These are phyloP conservation scores for Suillus paluster DNA, from an alignment of 768 basidiomycete genomes.

Conservation along the genomic window DNA sequence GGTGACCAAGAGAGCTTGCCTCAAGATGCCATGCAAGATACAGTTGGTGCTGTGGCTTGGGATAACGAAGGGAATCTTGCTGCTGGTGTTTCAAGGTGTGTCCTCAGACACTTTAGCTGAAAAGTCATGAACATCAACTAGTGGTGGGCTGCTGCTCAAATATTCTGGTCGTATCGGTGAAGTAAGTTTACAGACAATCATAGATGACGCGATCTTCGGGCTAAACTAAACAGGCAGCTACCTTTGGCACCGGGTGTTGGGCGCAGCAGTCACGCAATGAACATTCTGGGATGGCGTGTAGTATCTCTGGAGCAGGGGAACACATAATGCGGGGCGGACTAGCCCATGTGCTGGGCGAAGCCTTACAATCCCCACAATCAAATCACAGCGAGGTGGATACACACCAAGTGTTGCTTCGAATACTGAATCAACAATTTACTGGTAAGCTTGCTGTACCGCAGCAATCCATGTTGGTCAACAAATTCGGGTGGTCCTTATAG, in stretches of 20 bases:
- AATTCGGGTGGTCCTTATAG: constrained; percentile 26
- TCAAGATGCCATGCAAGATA: constrained; percentile 63
- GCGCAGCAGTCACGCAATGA: constrained; percentile 43
- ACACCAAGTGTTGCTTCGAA: constrained; percentile 54
- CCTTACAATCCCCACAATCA: constrained; percentile 30
- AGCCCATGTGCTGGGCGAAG: constrained; percentile 59
- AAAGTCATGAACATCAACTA: constrained; percentile 30
- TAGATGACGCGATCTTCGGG: neutral
- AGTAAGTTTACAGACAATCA: constrained; percentile 39
- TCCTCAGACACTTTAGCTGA: neutral
- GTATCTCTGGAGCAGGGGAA: constrained; percentile 79
- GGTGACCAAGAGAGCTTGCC: constrained; percentile 4
- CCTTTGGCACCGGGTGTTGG: constrained; percentile 81
- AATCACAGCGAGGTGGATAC: constrained; percentile 46
- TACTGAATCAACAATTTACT: constrained; percentile 54
- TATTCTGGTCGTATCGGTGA: constrained; percentile 76
- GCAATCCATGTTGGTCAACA: neutral
- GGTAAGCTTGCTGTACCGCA: constrained; percentile 40
- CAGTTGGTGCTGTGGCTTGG: constrained; percentile 78
- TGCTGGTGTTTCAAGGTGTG: constrained; percentile 78
- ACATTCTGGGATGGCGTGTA: constrained; percentile 58
- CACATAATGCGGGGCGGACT: constrained; percentile 62
- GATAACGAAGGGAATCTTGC: constrained; percentile 50
- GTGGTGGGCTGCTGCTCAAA: constrained; percentile 83
- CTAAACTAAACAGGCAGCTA: constrained; percentile 54